Evolutionary conservation across 495 filamentous ascomycete species (phyloP).

Genomic region (Tuber indicum): DNA sequence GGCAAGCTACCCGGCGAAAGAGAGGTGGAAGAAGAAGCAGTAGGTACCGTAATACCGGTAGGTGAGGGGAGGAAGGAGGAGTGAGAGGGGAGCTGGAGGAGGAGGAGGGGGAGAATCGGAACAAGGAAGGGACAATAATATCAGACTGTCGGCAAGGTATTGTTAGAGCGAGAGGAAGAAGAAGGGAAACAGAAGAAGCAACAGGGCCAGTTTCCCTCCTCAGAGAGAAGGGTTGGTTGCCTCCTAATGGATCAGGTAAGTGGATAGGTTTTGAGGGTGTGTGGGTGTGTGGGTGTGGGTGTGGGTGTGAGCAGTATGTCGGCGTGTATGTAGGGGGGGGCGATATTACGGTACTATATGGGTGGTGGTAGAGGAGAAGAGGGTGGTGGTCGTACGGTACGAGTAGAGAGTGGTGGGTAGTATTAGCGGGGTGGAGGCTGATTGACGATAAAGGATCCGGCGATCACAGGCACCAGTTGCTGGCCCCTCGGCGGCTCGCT

Average conservation of each 20-base stretch:
- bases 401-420: not conserved
- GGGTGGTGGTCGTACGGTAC: too few species aligned
- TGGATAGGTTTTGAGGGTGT: not conserved
- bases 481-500: constrained; percentile 4
- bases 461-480: constrained; percentile 33
- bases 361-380: not conserved
- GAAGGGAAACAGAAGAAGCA: constrained; percentile 1
- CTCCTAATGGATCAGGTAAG: not conserved
- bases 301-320: constrained; percentile 2
- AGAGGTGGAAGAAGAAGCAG: not conserved
- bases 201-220: constrained; percentile 1
- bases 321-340: constrained; percentile 11
- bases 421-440: constrained; percentile 37
- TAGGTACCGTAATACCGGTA: not conserved
- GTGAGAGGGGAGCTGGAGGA: not conserved
- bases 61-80: not conserved
- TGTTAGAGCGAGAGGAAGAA: not conserved
- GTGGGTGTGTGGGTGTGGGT: not conserved
- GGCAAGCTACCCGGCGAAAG: not conserved
- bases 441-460: constrained; percentile 37
- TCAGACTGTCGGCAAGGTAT: not conserved
- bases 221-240: not conserved
- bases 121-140: constrained; percentile 1
- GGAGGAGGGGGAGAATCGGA: not conserved
- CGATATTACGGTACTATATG: constrained; percentile 12